phyloP scores from a whole-genome alignment of 768 basidiomycete species.

The Russula vinacea region DNA sequence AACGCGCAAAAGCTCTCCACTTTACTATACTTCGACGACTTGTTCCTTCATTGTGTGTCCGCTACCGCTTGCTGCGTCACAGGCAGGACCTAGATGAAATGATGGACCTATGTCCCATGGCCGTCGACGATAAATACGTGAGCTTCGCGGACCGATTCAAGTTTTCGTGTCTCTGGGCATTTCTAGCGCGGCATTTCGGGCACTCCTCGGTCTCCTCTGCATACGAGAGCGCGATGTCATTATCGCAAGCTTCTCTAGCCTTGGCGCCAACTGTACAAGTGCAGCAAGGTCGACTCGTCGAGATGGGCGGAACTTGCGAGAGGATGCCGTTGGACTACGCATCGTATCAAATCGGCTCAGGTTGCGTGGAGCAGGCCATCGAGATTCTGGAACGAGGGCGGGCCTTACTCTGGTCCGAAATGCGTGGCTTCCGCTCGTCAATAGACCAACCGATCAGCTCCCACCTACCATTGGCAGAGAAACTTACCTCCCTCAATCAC shows the following conservation, averaged over 20 bases:
- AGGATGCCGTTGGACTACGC: conserved; percentile 7
- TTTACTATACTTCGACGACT: not conserved
- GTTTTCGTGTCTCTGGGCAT: conserved; percentile 10
- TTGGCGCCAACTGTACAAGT: not conserved
- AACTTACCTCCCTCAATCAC: not conserved
- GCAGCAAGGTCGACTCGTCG: conserved; percentile 8
- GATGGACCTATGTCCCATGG: conserved; percentile 3
- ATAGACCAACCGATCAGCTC: not conserved
- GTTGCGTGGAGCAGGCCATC: conserved; percentile 4
- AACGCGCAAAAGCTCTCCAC: not conserved
- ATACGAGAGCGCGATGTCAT: conserved; percentile 11
- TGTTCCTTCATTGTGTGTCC: not conserved
- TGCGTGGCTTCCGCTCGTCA: not conserved
- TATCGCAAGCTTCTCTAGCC: not conserved
- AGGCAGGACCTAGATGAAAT: conserved; percentile 5
- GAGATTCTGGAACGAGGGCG: conserved; percentile 9
- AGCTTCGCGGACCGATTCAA: not conserved
- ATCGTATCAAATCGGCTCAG: not conserved
- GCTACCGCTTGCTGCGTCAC: not conserved
- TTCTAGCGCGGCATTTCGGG: not conserved
- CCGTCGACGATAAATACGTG: not conserved
- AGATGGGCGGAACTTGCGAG: not conserved
- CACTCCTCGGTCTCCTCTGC: not conserved
- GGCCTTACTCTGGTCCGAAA: conserved; percentile 1
- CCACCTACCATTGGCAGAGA: not conserved